These are phyloP conservation scores for Blastobotrys indianensis DNA, from an alignment of 1,139 yeast genomes.

Conservation along the genomic window DNA sequence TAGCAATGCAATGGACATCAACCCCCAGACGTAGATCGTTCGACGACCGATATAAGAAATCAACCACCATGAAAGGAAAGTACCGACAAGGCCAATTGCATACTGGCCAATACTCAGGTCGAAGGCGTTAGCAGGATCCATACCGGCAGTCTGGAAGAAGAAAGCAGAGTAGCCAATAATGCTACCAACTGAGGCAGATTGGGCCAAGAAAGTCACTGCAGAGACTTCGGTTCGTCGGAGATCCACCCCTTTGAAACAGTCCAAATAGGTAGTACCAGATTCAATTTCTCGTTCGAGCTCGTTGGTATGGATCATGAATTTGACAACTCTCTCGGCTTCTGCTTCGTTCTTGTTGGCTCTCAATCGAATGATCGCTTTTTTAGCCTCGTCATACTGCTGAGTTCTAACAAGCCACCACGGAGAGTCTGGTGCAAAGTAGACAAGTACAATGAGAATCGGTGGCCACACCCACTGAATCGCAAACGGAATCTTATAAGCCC, in stretches of 20 bases:
- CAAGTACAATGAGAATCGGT: slow-evolving; percentile 42
- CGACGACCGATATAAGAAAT: slow-evolving; percentile 45
- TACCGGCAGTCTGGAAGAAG: slow-evolving; percentile 21
- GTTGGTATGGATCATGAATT: slow-evolving; percentile 40
- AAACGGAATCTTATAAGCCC: slow-evolving; percentile 43
- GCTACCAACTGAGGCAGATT: slow-evolving; percentile 3
- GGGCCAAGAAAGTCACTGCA: slow-evolving; percentile 1
- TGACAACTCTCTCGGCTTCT: slow-evolving; percentile 32
- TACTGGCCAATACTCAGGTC: slow-evolving; percentile 21
- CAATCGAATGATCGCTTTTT: slow-evolving; percentile 8
- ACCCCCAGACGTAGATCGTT: slow-evolving; percentile 42
- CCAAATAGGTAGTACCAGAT: slow-evolving; percentile 7
- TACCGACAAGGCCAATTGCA: slow-evolving; percentile 45
- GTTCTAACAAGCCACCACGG: slow-evolving; percentile 49
- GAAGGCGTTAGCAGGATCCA: slow-evolving; percentile 16
- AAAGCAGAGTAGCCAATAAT: slow-evolving; percentile 29
- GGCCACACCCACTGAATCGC: slow-evolving; percentile 53
- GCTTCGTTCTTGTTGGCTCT: slow-evolving; percentile 28
- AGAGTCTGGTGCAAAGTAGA: slow-evolving; percentile 50
- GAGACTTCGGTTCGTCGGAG: slow-evolving; percentile 49
- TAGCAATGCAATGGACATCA: slow-evolving; percentile 33
- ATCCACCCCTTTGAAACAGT: slow-evolving; percentile 44
- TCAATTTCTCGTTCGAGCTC: slow-evolving; percentile 7
- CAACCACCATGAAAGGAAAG: slow-evolving; percentile 47
- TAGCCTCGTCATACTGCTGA: slow-evolving; percentile 30